These are phyloP conservation scores for Plasmodium knowlesi DNA, from an alignment of 169 alveolate species.

Conservation along the genomic window DNA sequence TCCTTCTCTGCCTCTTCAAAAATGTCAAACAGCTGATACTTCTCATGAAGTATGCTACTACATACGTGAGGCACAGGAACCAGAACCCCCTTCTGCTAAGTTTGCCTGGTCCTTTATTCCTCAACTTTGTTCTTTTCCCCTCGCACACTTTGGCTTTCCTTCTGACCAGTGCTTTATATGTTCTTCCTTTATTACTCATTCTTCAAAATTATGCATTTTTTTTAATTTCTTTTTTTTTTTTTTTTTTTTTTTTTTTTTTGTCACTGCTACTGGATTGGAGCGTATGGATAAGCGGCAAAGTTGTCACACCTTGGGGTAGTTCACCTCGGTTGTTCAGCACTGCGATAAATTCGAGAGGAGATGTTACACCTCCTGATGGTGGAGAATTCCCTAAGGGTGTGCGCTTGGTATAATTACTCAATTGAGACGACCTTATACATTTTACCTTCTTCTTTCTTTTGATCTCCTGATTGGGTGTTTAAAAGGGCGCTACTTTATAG, in stretches of 20 bases:
- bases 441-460: not conserved
- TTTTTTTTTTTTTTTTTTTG: not conserved
- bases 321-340: not conserved
- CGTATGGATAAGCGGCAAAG: not conserved
- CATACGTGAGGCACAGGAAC: not conserved
- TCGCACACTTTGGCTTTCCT: not conserved
- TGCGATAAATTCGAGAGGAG: not conserved
- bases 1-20: conserved; percentile 1
- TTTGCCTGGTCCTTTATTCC: not conserved
- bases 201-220: conserved; percentile 52
- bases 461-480: not conserved
- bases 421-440: not conserved
- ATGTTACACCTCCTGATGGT: not conserved
- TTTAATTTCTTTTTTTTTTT: not conserved
- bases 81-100: not conserved
- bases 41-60: conserved; percentile 1
- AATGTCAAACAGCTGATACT: not conserved
- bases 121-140: conserved; percentile 8
- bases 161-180: conserved; percentile 1
- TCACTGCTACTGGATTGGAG: not conserved
- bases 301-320: not conserved
- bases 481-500: not conserved
- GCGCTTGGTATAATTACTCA: not conserved
- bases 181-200: conserved; percentile 40
- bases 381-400: not conserved